Percentiles rank a stretch among this genome's conserved stretches.
These are phyloP conservation scores for Thelonectria discophora DNA, from an alignment of 2,329 filamentous ascomycete genomes.

Conservation along the genomic window DNA sequence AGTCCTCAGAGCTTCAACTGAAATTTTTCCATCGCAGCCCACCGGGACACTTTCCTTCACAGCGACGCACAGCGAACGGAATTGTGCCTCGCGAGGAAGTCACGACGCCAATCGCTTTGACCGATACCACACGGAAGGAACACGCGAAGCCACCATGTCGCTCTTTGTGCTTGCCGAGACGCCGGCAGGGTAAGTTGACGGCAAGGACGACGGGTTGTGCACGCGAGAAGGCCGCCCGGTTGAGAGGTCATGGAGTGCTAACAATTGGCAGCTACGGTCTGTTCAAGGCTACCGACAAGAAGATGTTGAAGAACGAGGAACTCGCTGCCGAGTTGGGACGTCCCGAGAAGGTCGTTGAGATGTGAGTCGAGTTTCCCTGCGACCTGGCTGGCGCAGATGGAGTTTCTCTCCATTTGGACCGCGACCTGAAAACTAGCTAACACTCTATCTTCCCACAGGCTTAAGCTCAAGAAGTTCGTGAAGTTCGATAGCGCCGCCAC, in stretches of 20 bases:
- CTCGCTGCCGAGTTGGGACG: conserved; percentile 77
- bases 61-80: conserved; percentile 48
- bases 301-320: conserved; percentile 89
- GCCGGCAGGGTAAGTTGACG: conserved; percentile 73
- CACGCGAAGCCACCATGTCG: conserved; percentile 69
- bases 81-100: conserved; percentile 50
- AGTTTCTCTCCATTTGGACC: neutral
- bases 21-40: conserved; percentile 54
- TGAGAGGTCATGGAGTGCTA: conserved; percentile 38
- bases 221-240: conserved; percentile 23
- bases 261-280: conserved; percentile 81
- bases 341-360: conserved; percentile 84
- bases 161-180: conserved; percentile 95
- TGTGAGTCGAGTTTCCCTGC: conserved; percentile 66
- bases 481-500: conserved; percentile 95
- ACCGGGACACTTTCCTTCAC: conserved; percentile 46
- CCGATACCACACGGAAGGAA: conserved; percentile 46
- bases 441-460: conserved; percentile 55
- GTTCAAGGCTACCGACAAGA: conserved; percentile 99
- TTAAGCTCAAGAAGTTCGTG: conserved; percentile 96
- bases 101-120: conserved; percentile 44
- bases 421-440: conserved; percentile 23
- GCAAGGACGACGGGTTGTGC: conserved; percentile 20
- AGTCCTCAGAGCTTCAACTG: conserved; percentile 49
- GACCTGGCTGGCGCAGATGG: conserved; percentile 9